These are phyloP conservation scores for Coemansia sp. DNA, from an alignment of 192 early-diverging fungal genomes.

Conservation along the genomic window DNA sequence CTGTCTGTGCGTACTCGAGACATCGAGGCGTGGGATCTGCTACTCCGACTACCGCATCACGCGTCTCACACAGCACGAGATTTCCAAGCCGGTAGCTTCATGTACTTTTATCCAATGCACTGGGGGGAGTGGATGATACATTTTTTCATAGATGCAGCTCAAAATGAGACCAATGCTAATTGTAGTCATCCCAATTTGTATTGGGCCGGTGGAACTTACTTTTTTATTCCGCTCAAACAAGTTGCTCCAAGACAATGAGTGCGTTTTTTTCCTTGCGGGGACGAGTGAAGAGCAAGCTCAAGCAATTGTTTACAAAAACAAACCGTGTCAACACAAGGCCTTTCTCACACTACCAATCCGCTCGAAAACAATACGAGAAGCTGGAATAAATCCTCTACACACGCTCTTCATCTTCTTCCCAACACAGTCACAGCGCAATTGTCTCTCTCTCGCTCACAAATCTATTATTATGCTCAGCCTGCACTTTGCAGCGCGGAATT, in stretches of 20 bases:
- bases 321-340: not conserved
- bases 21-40: not conserved
- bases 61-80: not conserved
- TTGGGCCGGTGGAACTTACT: not conserved
- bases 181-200: not conserved
- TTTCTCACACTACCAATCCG: not conserved
- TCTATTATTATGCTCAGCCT: not conserved
- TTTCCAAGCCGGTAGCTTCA: not conserved
- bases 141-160: not conserved
- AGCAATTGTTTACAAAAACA: not conserved
- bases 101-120: not conserved
- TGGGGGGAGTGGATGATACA: not conserved
- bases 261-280: not conserved
- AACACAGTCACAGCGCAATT: not conserved
- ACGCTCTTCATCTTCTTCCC: not conserved
- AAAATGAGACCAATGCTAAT: not conserved
- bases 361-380: not conserved
- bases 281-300: not conserved
- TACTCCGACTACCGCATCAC: not conserved
- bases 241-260: not conserved
- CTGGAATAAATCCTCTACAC: constrained; percentile 1
- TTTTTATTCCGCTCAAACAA: not conserved
- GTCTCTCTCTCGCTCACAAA: not conserved
- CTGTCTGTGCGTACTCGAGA: not conserved
- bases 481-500: not conserved